A percentile compares a stretch with the other conserved stretches of the same genome.
These are phyloP conservation scores for Phytophthora fragariae DNA, from an alignment of 352 stramenopile species.

Conservation along the genomic window DNA sequence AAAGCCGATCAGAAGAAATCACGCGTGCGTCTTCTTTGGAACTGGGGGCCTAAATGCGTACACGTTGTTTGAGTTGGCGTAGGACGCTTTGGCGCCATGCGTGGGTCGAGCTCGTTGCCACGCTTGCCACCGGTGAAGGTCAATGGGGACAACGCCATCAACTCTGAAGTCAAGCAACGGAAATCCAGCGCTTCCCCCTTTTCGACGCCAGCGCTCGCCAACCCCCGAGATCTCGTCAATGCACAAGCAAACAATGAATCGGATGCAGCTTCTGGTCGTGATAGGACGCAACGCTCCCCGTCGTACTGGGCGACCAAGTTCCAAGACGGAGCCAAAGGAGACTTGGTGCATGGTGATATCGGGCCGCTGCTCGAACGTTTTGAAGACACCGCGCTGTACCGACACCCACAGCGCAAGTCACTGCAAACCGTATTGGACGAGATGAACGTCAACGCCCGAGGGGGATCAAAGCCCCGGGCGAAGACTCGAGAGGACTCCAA, in stretches of 20 bases:
- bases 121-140: conserved; percentile 20
- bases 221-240: too few species aligned
- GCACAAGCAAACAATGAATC: neutral
- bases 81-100: conserved; percentile 6
- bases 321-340: conserved; percentile 40
- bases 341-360: conserved; percentile 43
- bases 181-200: conserved; percentile 13
- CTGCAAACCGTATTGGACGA: conserved; percentile 43
- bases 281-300: conserved; percentile 9
- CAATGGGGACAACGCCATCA: neutral
- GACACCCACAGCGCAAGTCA: conserved; percentile 44
- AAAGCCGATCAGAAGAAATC: neutral
- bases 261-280: conserved; percentile 1
- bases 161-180: neutral
- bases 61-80: neutral
- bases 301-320: conserved; percentile 37
- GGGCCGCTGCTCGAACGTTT: conserved; percentile 44
- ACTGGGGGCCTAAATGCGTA: neutral
- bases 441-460: conserved; percentile 28
- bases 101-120: conserved; percentile 19
- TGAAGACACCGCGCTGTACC: conserved; percentile 42
- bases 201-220: conserved; percentile 16
- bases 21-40: neutral
- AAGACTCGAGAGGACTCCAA: neutral
- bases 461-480: neutral